A percentile compares a stretch with the other conserved stretches of the same genome.
Conservation (phyloP, 2,329 filamentous ascomycete species). For the Ramularia endophylla region DNA sequence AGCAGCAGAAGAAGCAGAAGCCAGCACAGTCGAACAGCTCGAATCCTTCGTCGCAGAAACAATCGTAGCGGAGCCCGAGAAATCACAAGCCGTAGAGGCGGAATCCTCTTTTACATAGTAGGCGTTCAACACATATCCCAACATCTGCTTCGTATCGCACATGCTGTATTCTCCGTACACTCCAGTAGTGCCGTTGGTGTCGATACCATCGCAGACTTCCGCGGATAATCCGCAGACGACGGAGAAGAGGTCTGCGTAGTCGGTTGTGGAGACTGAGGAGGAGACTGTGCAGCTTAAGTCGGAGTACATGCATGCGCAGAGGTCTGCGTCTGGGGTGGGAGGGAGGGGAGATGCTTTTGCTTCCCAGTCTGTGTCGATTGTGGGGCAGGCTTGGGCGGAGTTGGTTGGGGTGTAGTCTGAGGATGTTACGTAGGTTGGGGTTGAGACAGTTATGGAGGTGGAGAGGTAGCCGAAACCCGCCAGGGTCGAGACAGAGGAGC, state of each 20-base stretch:
- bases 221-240: conserved; percentile 58
- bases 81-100: conserved; percentile 57
- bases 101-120: conserved; percentile 59
- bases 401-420: conserved; percentile 65
- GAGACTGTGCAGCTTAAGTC: conserved; percentile 65
- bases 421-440: conserved; percentile 59
- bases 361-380: conserved; percentile 58
- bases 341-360: conserved; percentile 63
- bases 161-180: conserved; percentile 71
- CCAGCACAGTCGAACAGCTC: conserved; percentile 54
- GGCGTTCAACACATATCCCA: conserved; percentile 65
- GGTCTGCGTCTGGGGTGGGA: conserved; percentile 67
- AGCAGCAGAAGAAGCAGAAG: conserved; percentile 56
- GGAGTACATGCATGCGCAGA: conserved; percentile 81
- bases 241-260: conserved; percentile 64
- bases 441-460: conserved; percentile 61
- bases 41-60: conserved; percentile 40
- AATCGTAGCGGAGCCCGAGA: conserved; percentile 59
- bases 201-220: conserved; percentile 61
- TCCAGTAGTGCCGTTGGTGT: conserved; percentile 60
- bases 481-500: conserved; percentile 58
- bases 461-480: conserved; percentile 69
- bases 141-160: conserved; percentile 63
- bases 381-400: conserved; percentile 65
- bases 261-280: conserved; percentile 49